These are phyloP conservation scores for Malus hybrid DNA, from an alignment of 331 rosid genomes.

Conservation along the genomic window DNA sequence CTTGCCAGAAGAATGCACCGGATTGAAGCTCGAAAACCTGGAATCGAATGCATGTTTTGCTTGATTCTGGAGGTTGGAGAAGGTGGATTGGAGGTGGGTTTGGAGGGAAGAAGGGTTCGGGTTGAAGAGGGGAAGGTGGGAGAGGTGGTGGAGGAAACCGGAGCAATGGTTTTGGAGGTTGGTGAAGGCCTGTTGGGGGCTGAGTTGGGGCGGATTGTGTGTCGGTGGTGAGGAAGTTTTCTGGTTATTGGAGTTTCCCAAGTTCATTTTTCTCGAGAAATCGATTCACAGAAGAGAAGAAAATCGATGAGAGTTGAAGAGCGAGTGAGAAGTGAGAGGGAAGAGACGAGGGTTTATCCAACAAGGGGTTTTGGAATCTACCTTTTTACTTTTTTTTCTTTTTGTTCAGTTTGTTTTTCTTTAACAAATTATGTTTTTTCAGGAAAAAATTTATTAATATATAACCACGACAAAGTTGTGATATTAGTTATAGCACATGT, in stretches of 20 bases:
- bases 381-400: background rate
- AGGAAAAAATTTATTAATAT: no score
- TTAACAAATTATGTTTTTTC: background rate
- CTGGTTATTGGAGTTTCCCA: constrained; percentile 11
- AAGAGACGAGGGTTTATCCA: background rate
- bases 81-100: constrained; percentile 30
- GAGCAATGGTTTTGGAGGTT: constrained; percentile 41
- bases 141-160: constrained; percentile 26
- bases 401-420: background rate
- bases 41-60: constrained; percentile 23
- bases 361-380: background rate
- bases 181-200: constrained; percentile 42
- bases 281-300: background rate
- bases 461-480: no score
- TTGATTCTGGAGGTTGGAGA: constrained; percentile 33
- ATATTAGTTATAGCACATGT: no score
- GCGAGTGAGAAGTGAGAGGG: background rate
- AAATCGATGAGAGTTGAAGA: background rate
- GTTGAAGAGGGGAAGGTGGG: constrained; percentile 24
- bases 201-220: constrained; percentile 25
- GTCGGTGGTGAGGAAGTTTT: constrained; percentile 16
- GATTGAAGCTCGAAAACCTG: constrained; percentile 14
- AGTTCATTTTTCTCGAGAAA: constrained; percentile 26
- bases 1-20: constrained; percentile 6
- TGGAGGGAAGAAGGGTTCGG: constrained; percentile 20